A percentile compares a stretch with the other conserved stretches of the same genome.
Evolutionary conservation across 2,329 filamentous ascomycete species (phyloP).

Genomic region (Trematosphaeria pertusa): DNA sequence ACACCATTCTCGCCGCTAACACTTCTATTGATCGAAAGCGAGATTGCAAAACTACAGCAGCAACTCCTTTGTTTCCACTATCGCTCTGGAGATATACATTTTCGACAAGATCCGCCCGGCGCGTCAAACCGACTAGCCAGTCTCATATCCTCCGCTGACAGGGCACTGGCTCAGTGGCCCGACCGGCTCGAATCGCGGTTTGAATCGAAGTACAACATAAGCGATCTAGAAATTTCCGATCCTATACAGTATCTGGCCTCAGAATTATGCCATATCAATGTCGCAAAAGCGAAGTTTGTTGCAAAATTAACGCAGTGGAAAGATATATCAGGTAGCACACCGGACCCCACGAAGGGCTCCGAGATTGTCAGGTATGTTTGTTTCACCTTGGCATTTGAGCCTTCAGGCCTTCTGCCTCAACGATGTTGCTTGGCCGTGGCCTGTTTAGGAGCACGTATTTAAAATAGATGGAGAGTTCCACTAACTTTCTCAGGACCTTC

Average conservation of each 20-base stretch:
- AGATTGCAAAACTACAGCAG: conserved; percentile 23
- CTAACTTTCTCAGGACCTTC: conserved; percentile 17
- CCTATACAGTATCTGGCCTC: conserved; percentile 20
- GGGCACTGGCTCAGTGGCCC: too few relatives aligned
- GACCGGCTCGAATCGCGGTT: conserved; percentile 17
- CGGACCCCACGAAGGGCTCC: conserved; percentile 7
- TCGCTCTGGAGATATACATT: too few relatives aligned
- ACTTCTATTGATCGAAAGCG: conserved; percentile 21
- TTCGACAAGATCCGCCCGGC: too few relatives aligned
- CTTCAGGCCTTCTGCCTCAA: too few relatives aligned
- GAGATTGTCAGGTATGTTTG: conserved; percentile 19
- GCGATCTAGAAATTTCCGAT: conserved; percentile 15
- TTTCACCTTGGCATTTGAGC: neutral
- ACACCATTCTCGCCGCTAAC: conserved; percentile 27
- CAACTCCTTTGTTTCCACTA: conserved; percentile 18
- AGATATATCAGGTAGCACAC: conserved; percentile 9
- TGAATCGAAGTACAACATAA: conserved; percentile 13
- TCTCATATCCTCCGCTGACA: too few relatives aligned
- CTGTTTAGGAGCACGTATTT: too few relatives aligned
- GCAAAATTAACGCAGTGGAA: conserved; percentile 16
- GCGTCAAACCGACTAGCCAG: too few relatives aligned
- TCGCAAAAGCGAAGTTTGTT: conserved; percentile 23
- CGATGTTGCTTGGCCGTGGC: too few relatives aligned
- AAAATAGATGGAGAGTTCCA: neutral
- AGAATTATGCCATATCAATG: conserved; percentile 18